Evolutionary conservation across 441 rosid genomes (phyloP), one percentile per base, ranked within the genome.

Genomic region (Theobroma grandiflorum): DNA sequence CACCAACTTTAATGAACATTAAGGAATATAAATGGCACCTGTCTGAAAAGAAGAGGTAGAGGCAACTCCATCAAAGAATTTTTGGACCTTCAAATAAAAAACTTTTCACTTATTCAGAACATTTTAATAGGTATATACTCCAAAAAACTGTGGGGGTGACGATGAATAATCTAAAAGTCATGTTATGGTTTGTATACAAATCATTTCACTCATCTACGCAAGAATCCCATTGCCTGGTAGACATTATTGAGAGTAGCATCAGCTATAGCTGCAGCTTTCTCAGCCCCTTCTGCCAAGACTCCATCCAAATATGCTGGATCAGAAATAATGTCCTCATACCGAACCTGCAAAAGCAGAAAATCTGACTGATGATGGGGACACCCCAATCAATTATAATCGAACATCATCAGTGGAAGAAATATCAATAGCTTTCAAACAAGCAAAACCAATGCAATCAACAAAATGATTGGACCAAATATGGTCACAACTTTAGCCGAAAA

Each of bases 221-320:
- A 85, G 83, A 92, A 92, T 78, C 98, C 95, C 97, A 92, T 95
- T n/a, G 98, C 95, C 80, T 92, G 97, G 81, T 83, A 81, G 67
- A 92, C 85, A 81, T 92, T 86, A 74, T 72, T 82, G 79, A 93
- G 82, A 72, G 95, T 93, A 67, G 79, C 83, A 83, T 91, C 92
- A 0, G 93, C 97, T 85, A 90, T 84, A 52, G 90, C 91, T 20
- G 88, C 65, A 71, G 98, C 95, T 86, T 83, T 90, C 38, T 66
- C 64, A 3, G 93, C 94, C 22, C 97, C 98, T 81, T 91, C 91
- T 20, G 86, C 82, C 82, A 95, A 75, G 58, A 92, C 85, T 71
- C 85, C 81, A 72, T 92, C 95, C 80, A 93, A 84, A 86, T 90
- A 95, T 9, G 84, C 87, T 69, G 87, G 37, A 72, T 92, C 94